A percentile compares a stretch with the other conserved stretches of the same genome.
These are phyloP conservation scores for Agastache rugosa DNA, from an alignment of 257 asterid species.

Conservation along the genomic window DNA sequence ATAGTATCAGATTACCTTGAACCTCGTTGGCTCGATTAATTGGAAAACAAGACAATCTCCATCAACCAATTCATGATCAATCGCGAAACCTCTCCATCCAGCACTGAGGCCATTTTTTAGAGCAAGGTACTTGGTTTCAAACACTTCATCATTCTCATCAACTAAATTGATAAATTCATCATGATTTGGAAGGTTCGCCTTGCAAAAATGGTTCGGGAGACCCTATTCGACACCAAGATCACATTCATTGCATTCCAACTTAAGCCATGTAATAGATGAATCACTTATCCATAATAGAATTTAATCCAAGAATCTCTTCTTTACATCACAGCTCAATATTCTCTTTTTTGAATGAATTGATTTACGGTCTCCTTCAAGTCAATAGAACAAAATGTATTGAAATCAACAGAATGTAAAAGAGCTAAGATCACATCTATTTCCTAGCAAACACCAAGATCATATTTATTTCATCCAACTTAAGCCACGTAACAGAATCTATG, in stretches of 20 bases:
- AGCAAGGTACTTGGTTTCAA: conserved; percentile 51
- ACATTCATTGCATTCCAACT: not conserved
- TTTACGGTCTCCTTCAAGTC: not conserved
- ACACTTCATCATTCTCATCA: conserved; percentile 55
- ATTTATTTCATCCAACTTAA: not conserved
- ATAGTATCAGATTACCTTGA: conserved; percentile 49
- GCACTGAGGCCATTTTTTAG: conserved; percentile 64
- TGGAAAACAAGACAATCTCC: conserved; percentile 76
- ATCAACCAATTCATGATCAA: conserved; percentile 60
- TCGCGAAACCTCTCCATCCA: conserved; percentile 77
- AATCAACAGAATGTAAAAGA: not conserved
- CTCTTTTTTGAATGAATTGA: not conserved
- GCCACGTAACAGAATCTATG: not conserved
- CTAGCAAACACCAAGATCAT: conserved; percentile 36
- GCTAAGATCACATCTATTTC: conserved; percentile 17
- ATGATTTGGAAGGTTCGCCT: conserved; percentile 45
- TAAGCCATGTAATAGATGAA: not conserved
- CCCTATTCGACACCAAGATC: conserved; percentile 43
- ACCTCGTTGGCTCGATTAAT: conserved; percentile 47
- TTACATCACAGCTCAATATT: not conserved
- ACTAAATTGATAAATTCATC: conserved; percentile 48
- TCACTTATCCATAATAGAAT: not conserved
- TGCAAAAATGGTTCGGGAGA: conserved; percentile 59
- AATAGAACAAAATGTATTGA: not conserved
- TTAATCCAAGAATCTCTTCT: not conserved